Evolutionary conservation across 768 basidiomycete species (phyloP).

Genomic region (Strobilomyces dryophilus): DNA sequence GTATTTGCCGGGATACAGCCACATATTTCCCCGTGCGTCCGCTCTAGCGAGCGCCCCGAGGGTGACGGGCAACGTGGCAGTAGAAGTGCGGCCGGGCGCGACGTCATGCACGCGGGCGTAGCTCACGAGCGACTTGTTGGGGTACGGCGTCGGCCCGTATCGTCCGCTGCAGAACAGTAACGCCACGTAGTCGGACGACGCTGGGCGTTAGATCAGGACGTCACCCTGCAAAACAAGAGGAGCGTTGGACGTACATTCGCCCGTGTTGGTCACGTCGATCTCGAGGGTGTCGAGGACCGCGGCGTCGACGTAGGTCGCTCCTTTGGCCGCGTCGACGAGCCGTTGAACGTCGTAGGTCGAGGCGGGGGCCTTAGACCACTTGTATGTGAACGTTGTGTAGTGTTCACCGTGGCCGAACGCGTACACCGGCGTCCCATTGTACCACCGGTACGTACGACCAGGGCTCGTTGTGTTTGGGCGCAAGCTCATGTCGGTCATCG

Average conservation of each 20-base stretch:
- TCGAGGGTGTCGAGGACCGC: slow-evolving; percentile 46
- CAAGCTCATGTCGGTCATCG: background rate
- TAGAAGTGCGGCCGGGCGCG: slow-evolving; percentile 24
- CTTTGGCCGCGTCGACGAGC: slow-evolving; percentile 30
- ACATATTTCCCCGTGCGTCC: slow-evolving; percentile 42
- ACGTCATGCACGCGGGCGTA: slow-evolving; percentile 42
- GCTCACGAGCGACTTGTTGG: slow-evolving; percentile 48
- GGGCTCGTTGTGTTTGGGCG: background rate
- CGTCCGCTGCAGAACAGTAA: slow-evolving; percentile 48
- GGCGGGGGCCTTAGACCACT: slow-evolving; percentile 35
- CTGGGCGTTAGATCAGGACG: slow-evolving; percentile 1
- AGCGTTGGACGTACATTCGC: slow-evolving; percentile 19
- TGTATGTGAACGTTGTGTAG: background rate
- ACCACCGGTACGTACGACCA: background rate
- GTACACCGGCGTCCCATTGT: background rate
- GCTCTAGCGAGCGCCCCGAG: slow-evolving; percentile 48
- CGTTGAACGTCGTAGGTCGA: slow-evolving; percentile 38
- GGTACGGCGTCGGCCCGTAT: slow-evolving; percentile 47
- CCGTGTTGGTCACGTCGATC: slow-evolving; percentile 47
- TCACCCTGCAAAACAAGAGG: background rate
- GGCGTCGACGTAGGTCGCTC: slow-evolving; percentile 35
- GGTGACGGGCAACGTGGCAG: slow-evolving; percentile 39
- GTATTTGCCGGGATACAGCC: slow-evolving; percentile 45
- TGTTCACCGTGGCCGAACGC: background rate
- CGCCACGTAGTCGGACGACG: slow-evolving; percentile 52